Base-by-base conservation (phyloP, 352 stramenopile species). In the Bremia lactucae region DNA sequence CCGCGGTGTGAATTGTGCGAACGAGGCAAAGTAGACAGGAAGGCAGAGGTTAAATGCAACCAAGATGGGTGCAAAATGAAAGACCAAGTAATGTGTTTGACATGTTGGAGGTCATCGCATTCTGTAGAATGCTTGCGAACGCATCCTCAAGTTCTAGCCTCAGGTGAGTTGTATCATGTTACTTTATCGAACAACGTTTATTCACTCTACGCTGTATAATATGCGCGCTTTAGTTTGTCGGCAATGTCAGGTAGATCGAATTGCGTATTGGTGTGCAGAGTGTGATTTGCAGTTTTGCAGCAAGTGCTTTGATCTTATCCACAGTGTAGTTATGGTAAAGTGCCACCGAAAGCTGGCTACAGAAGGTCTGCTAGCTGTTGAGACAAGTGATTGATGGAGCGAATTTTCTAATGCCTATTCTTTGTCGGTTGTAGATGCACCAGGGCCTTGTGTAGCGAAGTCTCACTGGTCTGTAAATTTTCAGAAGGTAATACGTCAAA, bases 201-300 rank as follows among this genome's bases (percentile, higher is more conserved):
- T 22, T 22, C 6, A 28, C 21, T 31, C 10, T 22, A 2, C 14
- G 15, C 31, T 22, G 20, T 10, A 23, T 38, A 2, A 41, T 31
- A 11, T 61, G 4, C 42, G n/a, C 49, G 21, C 10, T 53, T 8
- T 23, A 87, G 72, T 53, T n/a, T 88, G 76, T 47, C 69, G 55
- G 13, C 71, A 79, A 16, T 88, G 76, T 22, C 68, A 78, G 22
- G 4, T 68, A n/a, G 51, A 70, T 2, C 60, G 16, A 11, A 47
- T 77, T 3, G 36, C 41, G 0, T 70, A 64, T 42, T 85, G 62
- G 61, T 88, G 76, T 49, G 31, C 55, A 4, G 52, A 77, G 18
- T 88, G 76, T 31, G 63, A 86, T 16, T 36, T 85, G 38, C 63
- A 57, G n/a, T 85, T 89, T 42, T 89, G 76, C 37, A 28, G 18